Evolutionary conservation across 2,329 filamentous ascomycete species (phyloP), one percentile per base, ranked within the genome.

Genomic region (Tolypocladium ophioglossoides): DNA sequence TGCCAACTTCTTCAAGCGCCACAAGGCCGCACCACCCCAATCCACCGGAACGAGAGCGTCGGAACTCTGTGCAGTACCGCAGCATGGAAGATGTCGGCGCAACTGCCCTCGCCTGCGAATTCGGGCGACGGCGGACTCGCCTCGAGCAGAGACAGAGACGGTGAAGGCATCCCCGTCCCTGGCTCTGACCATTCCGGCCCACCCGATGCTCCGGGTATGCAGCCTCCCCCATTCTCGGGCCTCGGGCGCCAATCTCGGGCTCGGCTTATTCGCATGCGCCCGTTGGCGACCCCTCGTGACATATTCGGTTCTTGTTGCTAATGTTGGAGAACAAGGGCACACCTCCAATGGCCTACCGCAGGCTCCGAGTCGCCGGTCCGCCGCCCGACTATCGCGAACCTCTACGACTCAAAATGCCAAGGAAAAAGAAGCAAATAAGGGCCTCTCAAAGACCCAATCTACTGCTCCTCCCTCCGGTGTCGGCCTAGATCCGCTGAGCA

Each of bases 321-420:
- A 52, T 20, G 14, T 30, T 35, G 22, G 30, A 24, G 11, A 5
- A 11, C 7, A 22, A 57, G 52, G 11, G 20, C 47, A 40, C 35
- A 49, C n/a, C 46, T 50, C 40, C 27, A 41, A 52, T 38, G 50
- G 39, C 32, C 57, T 56, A 18, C 40, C 55, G 16, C 55, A 55
- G 30, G 54, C 57, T 34, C 55, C 58, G 50, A 55, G 49, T 48
- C 57, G 56, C 35, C 54, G 57, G 9, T 56, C 61, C 34, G 61
- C 58, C n/a, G 48, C 62, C 53, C 63, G 65, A 53, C 51, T 65
- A 27, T 62, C 67, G 63, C 80, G 86, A 61, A 87, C 84, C 53
- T 86, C 83, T 63, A 85, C 84, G 62, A 83, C 83, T 49, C 68
- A 68, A 57, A 64, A 63, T 63, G 62, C 55, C 55, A 71, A 66